A percentile compares a stretch with the other conserved stretches of the same genome.
Conservation (phyloP, 306 rosid species). For the Fragaria nilgerrensis region DNA sequence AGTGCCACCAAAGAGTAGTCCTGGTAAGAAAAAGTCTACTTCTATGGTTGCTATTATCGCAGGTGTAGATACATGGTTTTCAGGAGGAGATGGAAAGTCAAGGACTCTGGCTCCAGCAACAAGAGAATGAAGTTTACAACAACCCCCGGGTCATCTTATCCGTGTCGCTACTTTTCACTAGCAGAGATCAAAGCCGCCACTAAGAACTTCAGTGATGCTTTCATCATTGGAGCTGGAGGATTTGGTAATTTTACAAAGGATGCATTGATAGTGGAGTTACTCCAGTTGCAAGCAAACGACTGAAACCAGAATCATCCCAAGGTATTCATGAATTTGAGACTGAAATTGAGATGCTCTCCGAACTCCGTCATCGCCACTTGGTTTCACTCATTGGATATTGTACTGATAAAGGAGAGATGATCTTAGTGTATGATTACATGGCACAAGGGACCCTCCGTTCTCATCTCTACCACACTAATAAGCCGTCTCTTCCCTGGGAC, state of each 20-base stretch:
- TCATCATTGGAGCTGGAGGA: slow-evolving; percentile 22
- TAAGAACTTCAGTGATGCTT: slow-evolving; percentile 16
- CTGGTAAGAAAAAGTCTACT: background rate
- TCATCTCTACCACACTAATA: background rate
- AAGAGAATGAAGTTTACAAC: background rate
- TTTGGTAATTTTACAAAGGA: slow-evolving; percentile 24
- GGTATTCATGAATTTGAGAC: slow-evolving; percentile 22
- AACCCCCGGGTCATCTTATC: background rate
- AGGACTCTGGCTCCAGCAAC: background rate
- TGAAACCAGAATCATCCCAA: slow-evolving; percentile 27
- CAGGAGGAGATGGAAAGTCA: background rate
- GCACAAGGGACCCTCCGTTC: slow-evolving; percentile 6
- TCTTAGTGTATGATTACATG: slow-evolving; percentile 28
- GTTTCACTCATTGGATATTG: slow-evolving; percentile 28
- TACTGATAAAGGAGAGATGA: slow-evolving; percentile 22
- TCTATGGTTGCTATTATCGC: background rate
- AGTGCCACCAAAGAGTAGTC: background rate
- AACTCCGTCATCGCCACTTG: slow-evolving; percentile 16
- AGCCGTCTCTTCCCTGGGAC: background rate
- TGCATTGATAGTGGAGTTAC: slow-evolving; percentile 6
- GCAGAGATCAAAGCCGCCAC: slow-evolving; percentile 36
- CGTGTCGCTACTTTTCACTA: slow-evolving; percentile 25
- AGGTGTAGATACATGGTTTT: background rate
- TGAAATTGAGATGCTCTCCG: slow-evolving; percentile 23
- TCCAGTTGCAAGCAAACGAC: slow-evolving; percentile 23